phyloP scores from a whole-genome alignment of 805 yeast genomes.

The Schwanniomyces occidentalis region DNA sequence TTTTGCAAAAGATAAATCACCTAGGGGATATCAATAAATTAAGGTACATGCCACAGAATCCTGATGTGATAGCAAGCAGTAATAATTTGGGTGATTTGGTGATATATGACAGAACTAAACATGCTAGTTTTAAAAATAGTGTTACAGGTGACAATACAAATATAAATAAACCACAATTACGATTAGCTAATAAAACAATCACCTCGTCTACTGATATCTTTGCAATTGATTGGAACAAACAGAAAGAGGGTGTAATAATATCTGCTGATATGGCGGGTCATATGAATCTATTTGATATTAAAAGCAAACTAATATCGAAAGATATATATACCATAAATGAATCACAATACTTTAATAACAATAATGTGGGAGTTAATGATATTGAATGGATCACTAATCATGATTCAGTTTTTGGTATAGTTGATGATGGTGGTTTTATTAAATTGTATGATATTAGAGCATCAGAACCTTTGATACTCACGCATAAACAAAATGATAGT shows the following conservation, averaged over 20 bases:
- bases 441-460: constrained; percentile 57
- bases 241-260: constrained; percentile 57
- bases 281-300: constrained; percentile 69
- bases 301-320: constrained; percentile 30
- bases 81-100: constrained; percentile 65
- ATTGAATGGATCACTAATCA: constrained; percentile 68
- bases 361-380: constrained; percentile 63
- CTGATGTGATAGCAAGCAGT: constrained; percentile 74
- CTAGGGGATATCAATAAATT: constrained; percentile 73
- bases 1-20: constrained; percentile 62
- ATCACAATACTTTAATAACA: constrained; percentile 16
- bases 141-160: constrained; percentile 23
- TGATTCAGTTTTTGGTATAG: constrained; percentile 59
- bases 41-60: constrained; percentile 80
- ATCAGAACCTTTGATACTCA: constrained; percentile 7
- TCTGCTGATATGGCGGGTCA: constrained; percentile 66
- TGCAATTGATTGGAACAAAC: constrained; percentile 74
- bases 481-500: constrained; percentile 27
- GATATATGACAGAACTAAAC: constrained; percentile 83
- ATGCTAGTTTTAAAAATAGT: constrained; percentile 39
- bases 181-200: constrained; percentile 33
- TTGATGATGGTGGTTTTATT: constrained; percentile 61
- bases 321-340: constrained; percentile 9
- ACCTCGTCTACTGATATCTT: constrained; percentile 54
- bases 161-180: constrained; percentile 51